Evolutionary conservation across 2,329 filamentous ascomycete species (phyloP).

Genomic region (Aspergillus candidus): DNA sequence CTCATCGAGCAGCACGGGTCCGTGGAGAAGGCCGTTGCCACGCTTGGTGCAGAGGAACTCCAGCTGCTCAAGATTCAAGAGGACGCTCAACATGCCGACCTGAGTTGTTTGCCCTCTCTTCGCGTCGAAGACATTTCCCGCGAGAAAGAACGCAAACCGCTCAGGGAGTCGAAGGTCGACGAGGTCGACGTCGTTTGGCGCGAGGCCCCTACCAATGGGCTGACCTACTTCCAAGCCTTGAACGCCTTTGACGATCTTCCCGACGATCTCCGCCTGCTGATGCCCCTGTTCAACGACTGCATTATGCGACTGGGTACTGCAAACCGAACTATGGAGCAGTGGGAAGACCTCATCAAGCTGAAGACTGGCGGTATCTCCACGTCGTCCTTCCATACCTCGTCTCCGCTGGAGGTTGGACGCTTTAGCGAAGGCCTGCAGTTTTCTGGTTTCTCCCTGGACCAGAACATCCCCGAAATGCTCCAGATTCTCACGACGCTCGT

Average conservation of each 20-base stretch:
- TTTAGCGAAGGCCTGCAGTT: constrained; percentile 78
- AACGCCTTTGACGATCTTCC: constrained; percentile 73
- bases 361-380: constrained; percentile 89
- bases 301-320: constrained; percentile 91
- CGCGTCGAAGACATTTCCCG: constrained; percentile 85
- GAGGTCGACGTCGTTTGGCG: constrained; percentile 76
- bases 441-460: constrained; percentile 79
- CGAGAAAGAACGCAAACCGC: constrained; percentile 66
- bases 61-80: constrained; percentile 76
- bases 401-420: constrained; percentile 62
- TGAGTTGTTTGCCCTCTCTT: constrained; percentile 82
- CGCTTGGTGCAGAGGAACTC: constrained; percentile 71
- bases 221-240: constrained; percentile 92
- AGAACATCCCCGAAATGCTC: constrained; percentile 87
- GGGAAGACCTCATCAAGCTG: constrained; percentile 92
- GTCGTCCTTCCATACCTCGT: constrained; percentile 75
- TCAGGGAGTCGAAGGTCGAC: constrained; percentile 52
- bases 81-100: constrained; percentile 73
- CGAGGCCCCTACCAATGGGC: constrained; percentile 85
- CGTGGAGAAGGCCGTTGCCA: constrained; percentile 63
- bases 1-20: constrained; percentile 63
- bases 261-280: constrained; percentile 72
- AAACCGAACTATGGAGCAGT: constrained; percentile 81
- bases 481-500: constrained; percentile 75
- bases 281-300: constrained; percentile 85